Evolutionary conservation across 2,329 filamentous ascomycete genomes (phyloP), one percentile per base, ranked within the genome.

Genomic region (Neonectria coccinea): DNA sequence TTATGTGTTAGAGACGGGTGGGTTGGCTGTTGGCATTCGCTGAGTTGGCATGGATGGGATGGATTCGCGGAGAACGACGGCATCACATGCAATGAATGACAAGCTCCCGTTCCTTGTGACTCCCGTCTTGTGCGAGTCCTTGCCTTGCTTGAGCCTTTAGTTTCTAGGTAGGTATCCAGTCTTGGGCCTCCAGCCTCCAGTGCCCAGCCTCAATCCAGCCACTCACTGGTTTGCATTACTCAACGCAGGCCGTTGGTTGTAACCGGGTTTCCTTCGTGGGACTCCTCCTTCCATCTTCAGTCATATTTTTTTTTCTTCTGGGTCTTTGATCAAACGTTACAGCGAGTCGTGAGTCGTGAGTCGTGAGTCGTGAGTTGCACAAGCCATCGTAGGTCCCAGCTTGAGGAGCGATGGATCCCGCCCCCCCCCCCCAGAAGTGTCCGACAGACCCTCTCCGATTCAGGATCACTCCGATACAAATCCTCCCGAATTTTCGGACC

Each of bases 1-100:
- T 53, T 25, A 4, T 57, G 59, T 62, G 59, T 62, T 53, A 57
- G 59, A 62, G 59, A 39, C 52, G 41, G 48, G 54, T 57, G 59
- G 54, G 18, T 27, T 42, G 18, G 33, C 27, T n/a, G 47, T 20
- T 50, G 16, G 29, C 48, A 42, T 42, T 11, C 9, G n/a, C 10
- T 42, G 39, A 39, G 36, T 6, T n/a, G 14, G 36, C 36, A 39
- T 8, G 36, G 36, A 39, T 39, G 14, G 36, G 14, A 39, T 8
- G 36, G 16, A 39, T 11, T 39, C 33, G 12, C 33, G 33, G 33
- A 39, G 12, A 39, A 39, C 33, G 33, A 22, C 22, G 22, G 33
- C 14, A 39, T 39, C 33, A 39, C 39, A 42, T 42, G 39, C n/a
- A 18, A 42, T n/a, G 39, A 18, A 42, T 42, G 39, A 10, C n/a